Base-by-base conservation (phyloP, 2,329 filamentous ascomycete genomes). In the Diaporthe citrichinensis region DNA sequence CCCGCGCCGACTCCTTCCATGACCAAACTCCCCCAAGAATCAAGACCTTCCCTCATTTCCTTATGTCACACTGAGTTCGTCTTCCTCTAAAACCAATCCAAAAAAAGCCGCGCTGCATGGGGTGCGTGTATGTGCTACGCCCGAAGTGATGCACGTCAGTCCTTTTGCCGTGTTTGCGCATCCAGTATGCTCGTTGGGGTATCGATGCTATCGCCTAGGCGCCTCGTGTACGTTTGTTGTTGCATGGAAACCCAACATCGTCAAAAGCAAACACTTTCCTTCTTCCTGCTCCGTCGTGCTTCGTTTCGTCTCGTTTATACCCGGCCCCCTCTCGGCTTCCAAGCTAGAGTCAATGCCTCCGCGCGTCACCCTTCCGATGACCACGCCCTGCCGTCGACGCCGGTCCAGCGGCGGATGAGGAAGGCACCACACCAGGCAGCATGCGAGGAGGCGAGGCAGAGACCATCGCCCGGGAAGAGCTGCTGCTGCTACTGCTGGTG, bases 171-270 rank as follows among this genome's bases (percentile, higher is more conserved):
- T 39, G 14, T 39, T 3, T 41, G n/a, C n/a, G 44, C 36, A 10
- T 44, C n/a, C 58, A n/a, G n/a, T 34, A 2, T 34, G 28, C 61
- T 49, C 20, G 28, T 51, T 67, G 31, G 44, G 62, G 62, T 67
- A 67, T 67, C 62, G 44, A 51, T 67, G 62, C 31, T 51, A 36
- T 67, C 62, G 62, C 62, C 28, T 36, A 67, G 62, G 44, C 62
- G 62, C 62, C 62, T 67, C 62, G 62, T 67, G 31, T 67, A 67
- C 41, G 61, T 67, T 67, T 23, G 17, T 58, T 49, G 44, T 67
- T 51, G 62, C 62, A 39, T 51, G 44, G 44, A 67, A 67, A 51
- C 25, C 62, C 62, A 36, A 25, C 31, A 41, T 15, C 31, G 15
- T 34, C 41, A 49, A 65, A 49, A 65, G 25, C 25, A 65, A 34